Evolutionary conservation across 441 rosid species (phyloP), one percentile per base, ranked within the genome.

Genomic region (Corymbia calophylla): DNA sequence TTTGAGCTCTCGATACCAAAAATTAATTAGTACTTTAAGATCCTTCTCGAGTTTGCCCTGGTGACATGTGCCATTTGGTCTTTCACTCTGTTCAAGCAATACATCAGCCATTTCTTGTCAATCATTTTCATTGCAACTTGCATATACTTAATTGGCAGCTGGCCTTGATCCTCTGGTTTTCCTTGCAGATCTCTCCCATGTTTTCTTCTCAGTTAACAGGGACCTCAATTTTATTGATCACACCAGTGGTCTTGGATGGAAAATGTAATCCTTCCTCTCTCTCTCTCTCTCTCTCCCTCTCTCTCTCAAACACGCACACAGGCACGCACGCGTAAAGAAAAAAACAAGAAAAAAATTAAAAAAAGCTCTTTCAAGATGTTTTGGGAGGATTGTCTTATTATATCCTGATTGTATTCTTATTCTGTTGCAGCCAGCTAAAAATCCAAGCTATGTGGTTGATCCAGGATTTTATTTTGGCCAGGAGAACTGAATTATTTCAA

Each of bases 161-260:
- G 3, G 29, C 81, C 81, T 70, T 73, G 49, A 73, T 21, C 82
- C 29, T 73, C 82, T 39, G 49, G 82, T 73, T 73, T 73, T 29
- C 82, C 89, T 92, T 89, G 89, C 97, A 96, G 99, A 97, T 87
- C 91, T 97, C 89, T 93, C 96, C 55, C 97, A 95, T 87, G 99
- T 93, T 60, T 95, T 98, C 91, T 95, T 99, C 87, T 93, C 96
- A 23, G 91, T 95, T 51, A 91, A 94, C 85, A 92, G 98, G 92
- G 97, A 95, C 90, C 91, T 97, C 90, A 98, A 94, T 95, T 98
- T 96, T 93, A 93, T 98, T 70, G 98, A 96, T 92, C 99, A 98
- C 87, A 95, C 97, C 91, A 92, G 99, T 92, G 98, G 96, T 90
- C 98, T 98, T 88, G 97, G 98, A 60, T 97, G 99, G 99, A 96